phyloP scores from a whole-genome alignment of 1,284 basidiomycete genomes.

The Hypsizygus ulmarius region DNA sequence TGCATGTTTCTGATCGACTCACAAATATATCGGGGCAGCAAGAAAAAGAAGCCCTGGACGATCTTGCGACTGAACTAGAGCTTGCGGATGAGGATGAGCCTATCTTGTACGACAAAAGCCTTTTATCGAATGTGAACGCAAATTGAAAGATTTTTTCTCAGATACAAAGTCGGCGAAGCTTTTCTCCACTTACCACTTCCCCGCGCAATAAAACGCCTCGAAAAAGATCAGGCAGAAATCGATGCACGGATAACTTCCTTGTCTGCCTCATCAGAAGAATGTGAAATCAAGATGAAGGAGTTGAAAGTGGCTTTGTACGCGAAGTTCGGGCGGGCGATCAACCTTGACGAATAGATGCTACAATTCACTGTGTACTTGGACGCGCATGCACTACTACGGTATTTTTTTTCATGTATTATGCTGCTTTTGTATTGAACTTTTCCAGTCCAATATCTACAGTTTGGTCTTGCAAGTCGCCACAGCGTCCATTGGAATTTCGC shows the following conservation, averaged over 20 bases:
- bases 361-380: not conserved
- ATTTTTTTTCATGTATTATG: not conserved
- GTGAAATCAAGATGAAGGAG: constrained; percentile 84
- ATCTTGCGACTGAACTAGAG: constrained; percentile 85
- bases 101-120: constrained; percentile 56
- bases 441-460: too few species aligned
- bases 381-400: too few species aligned
- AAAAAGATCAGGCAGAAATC: constrained; percentile 64
- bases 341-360: constrained; percentile 55
- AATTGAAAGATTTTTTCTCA: constrained; percentile 27
- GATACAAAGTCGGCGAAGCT: constrained; percentile 89
- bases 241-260: constrained; percentile 59
- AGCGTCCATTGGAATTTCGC: too few species aligned
- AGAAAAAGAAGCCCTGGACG: constrained; percentile 92
- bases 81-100: constrained; percentile 82
- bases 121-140: not conserved
- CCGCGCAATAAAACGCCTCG: constrained; percentile 74
- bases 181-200: constrained; percentile 79
- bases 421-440: not conserved
- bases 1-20: not conserved
- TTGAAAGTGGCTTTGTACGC: constrained; percentile 88
- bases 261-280: constrained; percentile 60
- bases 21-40: constrained; percentile 45
- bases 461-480: too few species aligned
- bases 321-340: constrained; percentile 93